phyloP scores from a whole-genome alignment of 306 rosid genomes.

The Benincasa hispida region DNA sequence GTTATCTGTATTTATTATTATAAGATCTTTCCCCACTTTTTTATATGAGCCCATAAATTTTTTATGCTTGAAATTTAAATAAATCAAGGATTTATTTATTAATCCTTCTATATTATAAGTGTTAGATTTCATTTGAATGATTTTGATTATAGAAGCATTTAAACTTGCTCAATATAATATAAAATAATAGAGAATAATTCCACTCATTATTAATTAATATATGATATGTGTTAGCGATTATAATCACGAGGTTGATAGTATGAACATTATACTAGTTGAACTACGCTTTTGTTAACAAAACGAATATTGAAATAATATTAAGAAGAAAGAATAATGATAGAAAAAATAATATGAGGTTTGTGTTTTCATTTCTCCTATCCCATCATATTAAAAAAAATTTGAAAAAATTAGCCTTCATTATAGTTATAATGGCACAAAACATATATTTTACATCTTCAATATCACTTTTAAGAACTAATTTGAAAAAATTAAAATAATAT shows the following conservation, averaged over 20 bases:
- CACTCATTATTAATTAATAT: background rate
- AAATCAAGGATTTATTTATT: background rate
- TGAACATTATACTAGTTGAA: no score
- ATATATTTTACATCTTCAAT: no score
- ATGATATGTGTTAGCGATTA: no score
- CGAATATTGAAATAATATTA: no score
- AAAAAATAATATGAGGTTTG: no score
- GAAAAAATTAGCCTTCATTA: no score
- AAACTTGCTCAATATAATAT: background rate
- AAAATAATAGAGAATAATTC: background rate
- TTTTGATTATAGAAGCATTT: background rate
- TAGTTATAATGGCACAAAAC: background rate
- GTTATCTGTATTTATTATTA: background rate
- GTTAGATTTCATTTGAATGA: background rate
- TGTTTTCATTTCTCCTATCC: no score
- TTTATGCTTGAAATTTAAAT: background rate
- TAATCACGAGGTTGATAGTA: no score
- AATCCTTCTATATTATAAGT: background rate
- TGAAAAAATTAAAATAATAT: background rate
- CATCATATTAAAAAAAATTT: no score
- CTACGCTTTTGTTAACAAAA: no score
- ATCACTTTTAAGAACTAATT: background rate
- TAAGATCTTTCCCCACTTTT: no score
- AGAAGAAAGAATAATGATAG: no score
- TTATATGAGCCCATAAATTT: background rate